phyloP scores from a whole-genome alignment of 2,329 filamentous ascomycete species.

The Periconia macrospinosa region DNA sequence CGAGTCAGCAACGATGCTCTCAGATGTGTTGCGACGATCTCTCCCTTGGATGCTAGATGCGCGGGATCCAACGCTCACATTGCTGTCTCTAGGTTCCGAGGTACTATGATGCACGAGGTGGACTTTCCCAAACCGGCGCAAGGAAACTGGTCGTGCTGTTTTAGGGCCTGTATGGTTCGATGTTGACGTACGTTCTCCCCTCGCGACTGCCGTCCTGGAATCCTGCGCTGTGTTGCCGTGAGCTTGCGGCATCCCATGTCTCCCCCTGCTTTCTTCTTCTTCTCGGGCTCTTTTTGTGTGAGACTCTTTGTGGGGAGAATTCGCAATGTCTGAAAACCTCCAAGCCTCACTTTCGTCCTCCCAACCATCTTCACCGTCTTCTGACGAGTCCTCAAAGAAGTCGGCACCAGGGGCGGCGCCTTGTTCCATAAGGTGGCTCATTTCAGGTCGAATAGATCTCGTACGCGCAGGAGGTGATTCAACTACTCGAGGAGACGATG shows the following conservation, averaged over 20 bases:
- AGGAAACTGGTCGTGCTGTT: constrained; percentile 25
- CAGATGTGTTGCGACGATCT: constrained; percentile 25
- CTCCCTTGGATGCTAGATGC: constrained; percentile 4
- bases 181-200: background rate
- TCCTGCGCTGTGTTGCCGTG: constrained; percentile 4
- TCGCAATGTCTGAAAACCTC: constrained; percentile 8
- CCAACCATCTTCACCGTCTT: constrained; percentile 20
- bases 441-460: constrained; percentile 24
- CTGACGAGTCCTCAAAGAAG: constrained; percentile 34
- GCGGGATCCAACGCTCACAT: background rate
- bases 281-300: constrained; percentile 13
- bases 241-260: constrained; percentile 2
- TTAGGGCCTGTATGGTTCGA: constrained; percentile 6
- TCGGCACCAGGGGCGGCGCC: constrained; percentile 22
- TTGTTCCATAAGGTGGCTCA: constrained; percentile 26
- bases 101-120: constrained; percentile 24
- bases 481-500: constrained; percentile 31
- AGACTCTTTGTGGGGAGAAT: constrained; percentile 1
- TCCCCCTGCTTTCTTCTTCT: constrained; percentile 10
- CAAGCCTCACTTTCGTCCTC: constrained; percentile 20
- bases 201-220: constrained; percentile 6
- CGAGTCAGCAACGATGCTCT: constrained; percentile 28
- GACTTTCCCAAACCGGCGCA: constrained; percentile 25
- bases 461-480: constrained; percentile 20
- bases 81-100: constrained; percentile 8